Evolutionary conservation across 352 stramenopile genomes (phyloP).

Genomic region (Phytopythium aichiense): DNA sequence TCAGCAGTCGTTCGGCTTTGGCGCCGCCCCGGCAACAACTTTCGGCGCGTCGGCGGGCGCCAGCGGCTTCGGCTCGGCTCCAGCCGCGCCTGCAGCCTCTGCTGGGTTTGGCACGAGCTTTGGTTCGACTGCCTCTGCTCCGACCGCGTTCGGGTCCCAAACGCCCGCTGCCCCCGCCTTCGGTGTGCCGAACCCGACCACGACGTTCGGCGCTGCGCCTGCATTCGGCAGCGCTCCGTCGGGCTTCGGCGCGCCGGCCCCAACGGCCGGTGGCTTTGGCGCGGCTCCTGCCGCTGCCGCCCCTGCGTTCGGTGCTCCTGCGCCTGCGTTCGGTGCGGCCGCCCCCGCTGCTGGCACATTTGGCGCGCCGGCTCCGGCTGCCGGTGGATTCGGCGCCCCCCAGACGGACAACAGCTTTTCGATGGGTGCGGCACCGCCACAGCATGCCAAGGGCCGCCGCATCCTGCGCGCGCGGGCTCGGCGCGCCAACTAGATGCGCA

Average conservation of each 20-base stretch:
- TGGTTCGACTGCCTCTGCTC: background rate
- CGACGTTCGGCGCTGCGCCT: constrained; percentile 16
- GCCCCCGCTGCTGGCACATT: constrained; percentile 16
- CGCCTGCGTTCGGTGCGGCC: constrained; percentile 1
- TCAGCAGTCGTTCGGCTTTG: constrained; percentile 16
- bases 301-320: constrained; percentile 11
- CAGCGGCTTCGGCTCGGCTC: constrained; percentile 27
- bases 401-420: constrained; percentile 55
- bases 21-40: constrained; percentile 12
- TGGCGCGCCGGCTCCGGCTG: constrained; percentile 19
- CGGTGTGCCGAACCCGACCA: background rate
- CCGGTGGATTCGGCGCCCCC: constrained; percentile 26
- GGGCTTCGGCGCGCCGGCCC: constrained; percentile 15
- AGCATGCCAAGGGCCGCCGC: constrained; percentile 46
- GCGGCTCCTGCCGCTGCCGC: constrained; percentile 12
- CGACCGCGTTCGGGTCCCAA: constrained; percentile 9
- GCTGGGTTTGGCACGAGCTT: constrained; percentile 4
- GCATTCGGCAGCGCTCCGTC: constrained; percentile 20
- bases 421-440: constrained; percentile 49
- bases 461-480: constrained; percentile 55
- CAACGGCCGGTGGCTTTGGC: constrained; percentile 17
- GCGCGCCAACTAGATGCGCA: background rate
- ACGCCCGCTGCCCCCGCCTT: constrained; percentile 3
- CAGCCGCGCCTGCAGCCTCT: background rate
- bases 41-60: constrained; percentile 25